These are phyloP conservation scores for Pisolithus albus DNA, from an alignment of 768 basidiomycete genomes.

Conservation along the genomic window DNA sequence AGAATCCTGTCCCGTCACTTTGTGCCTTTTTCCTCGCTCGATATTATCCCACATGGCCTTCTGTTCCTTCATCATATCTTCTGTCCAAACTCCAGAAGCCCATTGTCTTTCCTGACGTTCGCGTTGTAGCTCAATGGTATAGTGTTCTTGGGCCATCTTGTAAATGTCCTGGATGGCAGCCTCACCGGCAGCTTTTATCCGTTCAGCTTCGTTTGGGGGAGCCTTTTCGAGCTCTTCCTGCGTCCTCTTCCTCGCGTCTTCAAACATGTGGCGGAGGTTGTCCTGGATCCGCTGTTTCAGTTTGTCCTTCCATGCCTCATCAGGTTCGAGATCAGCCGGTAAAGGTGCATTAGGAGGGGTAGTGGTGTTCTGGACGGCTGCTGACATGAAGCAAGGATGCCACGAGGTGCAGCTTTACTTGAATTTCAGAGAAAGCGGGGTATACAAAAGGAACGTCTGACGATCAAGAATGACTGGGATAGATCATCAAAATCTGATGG, in stretches of 20 bases:
- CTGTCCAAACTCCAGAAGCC: conserved; percentile 37
- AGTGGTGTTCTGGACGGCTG: conserved; percentile 15
- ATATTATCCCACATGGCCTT: conserved; percentile 44
- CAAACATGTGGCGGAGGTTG: conserved; percentile 34
- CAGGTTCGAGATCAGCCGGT: conserved; percentile 37
- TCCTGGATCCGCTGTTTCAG: conserved; percentile 48
- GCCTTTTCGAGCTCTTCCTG: conserved; percentile 43
- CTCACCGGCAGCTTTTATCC: conserved; percentile 34
- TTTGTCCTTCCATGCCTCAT: conserved; percentile 47
- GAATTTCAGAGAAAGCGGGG: not conserved
- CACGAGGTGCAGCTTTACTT: conserved; percentile 1
- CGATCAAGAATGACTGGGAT: not conserved
- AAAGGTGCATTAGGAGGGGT: conserved; percentile 6
- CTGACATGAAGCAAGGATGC: conserved; percentile 16
- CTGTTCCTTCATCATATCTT: conserved; percentile 31
- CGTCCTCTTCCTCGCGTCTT: conserved; percentile 57
- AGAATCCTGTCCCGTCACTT: conserved; percentile 3
- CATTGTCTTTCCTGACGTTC: conserved; percentile 47
- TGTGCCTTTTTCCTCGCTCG: conserved; percentile 31
- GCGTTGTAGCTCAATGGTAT: conserved; percentile 34
- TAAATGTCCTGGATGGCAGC: conserved; percentile 39
- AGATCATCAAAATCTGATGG: conserved; percentile 5
- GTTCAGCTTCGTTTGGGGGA: conserved; percentile 29
- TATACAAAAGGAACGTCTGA: not conserved
- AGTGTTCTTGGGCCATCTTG: conserved; percentile 41